These are phyloP conservation scores for Phytomonas serpens DNA, from an alignment of 208 protist species.

Conservation along the genomic window DNA sequence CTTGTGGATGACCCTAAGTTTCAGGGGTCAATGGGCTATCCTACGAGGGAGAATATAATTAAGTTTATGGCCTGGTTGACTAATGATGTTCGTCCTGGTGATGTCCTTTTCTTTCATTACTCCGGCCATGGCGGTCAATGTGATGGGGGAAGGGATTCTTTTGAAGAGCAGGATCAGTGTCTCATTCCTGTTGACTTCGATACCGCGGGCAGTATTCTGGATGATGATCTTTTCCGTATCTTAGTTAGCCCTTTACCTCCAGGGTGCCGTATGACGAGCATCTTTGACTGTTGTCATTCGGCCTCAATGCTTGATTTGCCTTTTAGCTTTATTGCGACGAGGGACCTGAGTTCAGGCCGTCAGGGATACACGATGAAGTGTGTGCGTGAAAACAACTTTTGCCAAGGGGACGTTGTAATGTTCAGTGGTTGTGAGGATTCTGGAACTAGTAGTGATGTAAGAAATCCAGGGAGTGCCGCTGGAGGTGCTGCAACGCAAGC, in stretches of 20 bases:
- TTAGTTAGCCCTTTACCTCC: conserved; percentile 62
- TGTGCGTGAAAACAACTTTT: conserved; percentile 68
- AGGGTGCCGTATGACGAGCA: conserved; percentile 79
- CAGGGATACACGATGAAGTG: conserved; percentile 39
- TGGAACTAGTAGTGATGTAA: conserved; percentile 79
- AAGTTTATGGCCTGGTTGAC: conserved; percentile 84
- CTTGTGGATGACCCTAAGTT: conserved; percentile 77
- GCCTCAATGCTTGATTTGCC: conserved; percentile 86
- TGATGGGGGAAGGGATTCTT: conserved; percentile 29
- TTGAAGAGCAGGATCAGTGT: conserved; percentile 78
- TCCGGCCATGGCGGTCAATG: conserved; percentile 84
- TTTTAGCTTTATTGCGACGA: conserved; percentile 58
- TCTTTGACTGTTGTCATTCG: conserved; percentile 94
- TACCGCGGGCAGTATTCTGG: conserved; percentile 58
- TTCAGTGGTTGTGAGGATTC: conserved; percentile 83
- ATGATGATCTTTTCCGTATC: conserved; percentile 86
- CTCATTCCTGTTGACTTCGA: conserved; percentile 79
- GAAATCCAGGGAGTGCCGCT: conserved; percentile 29
- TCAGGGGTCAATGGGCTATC: conserved; percentile 58
- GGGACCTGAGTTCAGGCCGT: conserved; percentile 6
- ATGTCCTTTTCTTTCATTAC: conserved; percentile 89
- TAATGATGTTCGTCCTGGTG: conserved; percentile 60
- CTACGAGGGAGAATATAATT: conserved; percentile 79
- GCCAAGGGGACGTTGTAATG: conserved; percentile 79
- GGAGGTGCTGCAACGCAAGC: conserved; percentile 80